Percentiles rank a stretch among this genome's conserved stretches.
Conservation (phyloP, 257 asterid species). For the Leptodermis oblonga region DNA sequence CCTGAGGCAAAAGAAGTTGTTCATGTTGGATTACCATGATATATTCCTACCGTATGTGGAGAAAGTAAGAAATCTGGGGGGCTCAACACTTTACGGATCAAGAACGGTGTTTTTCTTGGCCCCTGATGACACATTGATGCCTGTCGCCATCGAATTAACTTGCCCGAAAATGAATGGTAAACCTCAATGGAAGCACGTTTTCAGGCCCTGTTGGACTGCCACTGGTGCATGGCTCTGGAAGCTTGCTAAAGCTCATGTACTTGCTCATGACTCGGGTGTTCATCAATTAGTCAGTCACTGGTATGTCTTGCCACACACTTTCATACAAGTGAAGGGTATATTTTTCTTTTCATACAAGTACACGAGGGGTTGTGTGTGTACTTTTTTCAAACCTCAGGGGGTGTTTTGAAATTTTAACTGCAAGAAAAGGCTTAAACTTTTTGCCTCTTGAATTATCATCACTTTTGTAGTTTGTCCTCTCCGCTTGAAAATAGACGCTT, state of each 20-base stretch:
- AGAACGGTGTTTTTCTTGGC: conserved; percentile 63
- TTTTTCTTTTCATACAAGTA: no score
- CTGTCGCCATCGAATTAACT: conserved; percentile 69
- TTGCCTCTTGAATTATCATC: no score
- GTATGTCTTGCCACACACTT: conserved; percentile 25
- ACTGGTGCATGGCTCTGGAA: conserved; percentile 83
- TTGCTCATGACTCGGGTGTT: conserved; percentile 70
- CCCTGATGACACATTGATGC: conserved; percentile 44
- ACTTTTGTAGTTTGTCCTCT: no score
- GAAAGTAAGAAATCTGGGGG: conserved; percentile 50
- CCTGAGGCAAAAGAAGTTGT: conserved; percentile 53
- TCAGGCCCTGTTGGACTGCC: conserved; percentile 38
- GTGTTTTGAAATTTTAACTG: no score
- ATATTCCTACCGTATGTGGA: conserved; percentile 58
- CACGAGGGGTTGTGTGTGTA: no score
- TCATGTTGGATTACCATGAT: conserved; percentile 68
- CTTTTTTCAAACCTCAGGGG: no score
- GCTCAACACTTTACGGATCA: conserved; percentile 70
- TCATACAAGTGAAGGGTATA: background rate
- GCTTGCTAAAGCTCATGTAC: conserved; percentile 64
- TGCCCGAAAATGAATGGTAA: conserved; percentile 51
- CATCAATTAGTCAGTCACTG: conserved; percentile 82
- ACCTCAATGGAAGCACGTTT: conserved; percentile 64
- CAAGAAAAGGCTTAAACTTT: no score
- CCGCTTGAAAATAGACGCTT: no score